These are phyloP conservation scores for Psilocybe sp. DNA, from an alignment of 768 basidiomycete genomes.

Conservation along the genomic window DNA sequence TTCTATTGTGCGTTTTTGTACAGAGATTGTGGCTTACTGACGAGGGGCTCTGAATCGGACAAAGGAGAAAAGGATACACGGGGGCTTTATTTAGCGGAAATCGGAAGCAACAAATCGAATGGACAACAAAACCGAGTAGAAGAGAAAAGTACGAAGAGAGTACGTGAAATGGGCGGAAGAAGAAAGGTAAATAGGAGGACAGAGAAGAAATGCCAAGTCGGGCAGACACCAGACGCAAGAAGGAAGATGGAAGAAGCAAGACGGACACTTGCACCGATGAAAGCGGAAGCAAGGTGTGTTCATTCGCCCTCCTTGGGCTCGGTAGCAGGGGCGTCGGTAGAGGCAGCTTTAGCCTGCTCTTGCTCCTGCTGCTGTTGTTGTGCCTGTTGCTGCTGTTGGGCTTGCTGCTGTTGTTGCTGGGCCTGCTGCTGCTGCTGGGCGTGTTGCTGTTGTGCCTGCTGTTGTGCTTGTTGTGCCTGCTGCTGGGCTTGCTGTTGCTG, in stretches of 20 bases:
- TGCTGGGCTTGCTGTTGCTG: background rate
- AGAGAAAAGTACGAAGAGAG: background rate
- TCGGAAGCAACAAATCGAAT: no score
- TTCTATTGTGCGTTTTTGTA: background rate
- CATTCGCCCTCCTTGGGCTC: constrained; percentile 24
- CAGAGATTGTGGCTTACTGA: background rate
- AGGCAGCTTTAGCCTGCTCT: constrained; percentile 26
- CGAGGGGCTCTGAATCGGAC: no score
- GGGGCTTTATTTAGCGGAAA: no score
- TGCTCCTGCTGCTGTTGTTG: constrained; percentile 18
- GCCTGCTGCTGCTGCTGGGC: background rate
- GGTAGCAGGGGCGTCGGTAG: constrained; percentile 21
- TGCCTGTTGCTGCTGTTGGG: background rate
- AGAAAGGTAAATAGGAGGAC: no score
- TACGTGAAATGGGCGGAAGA: no score
- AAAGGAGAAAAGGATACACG: background rate
- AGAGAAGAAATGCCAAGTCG: no score
- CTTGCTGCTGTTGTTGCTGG: constrained; percentile 6
- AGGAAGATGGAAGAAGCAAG: no score
- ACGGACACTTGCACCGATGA: background rate
- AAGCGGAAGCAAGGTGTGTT: constrained; percentile 10
- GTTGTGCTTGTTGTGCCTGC: background rate
- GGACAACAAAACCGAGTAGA: constrained; percentile 8
- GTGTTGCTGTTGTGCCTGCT: background rate
- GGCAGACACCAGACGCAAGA: no score